Evolutionary conservation across 805 yeast species (phyloP).

Genomic region (Nakazawaea wyomingensis): DNA sequence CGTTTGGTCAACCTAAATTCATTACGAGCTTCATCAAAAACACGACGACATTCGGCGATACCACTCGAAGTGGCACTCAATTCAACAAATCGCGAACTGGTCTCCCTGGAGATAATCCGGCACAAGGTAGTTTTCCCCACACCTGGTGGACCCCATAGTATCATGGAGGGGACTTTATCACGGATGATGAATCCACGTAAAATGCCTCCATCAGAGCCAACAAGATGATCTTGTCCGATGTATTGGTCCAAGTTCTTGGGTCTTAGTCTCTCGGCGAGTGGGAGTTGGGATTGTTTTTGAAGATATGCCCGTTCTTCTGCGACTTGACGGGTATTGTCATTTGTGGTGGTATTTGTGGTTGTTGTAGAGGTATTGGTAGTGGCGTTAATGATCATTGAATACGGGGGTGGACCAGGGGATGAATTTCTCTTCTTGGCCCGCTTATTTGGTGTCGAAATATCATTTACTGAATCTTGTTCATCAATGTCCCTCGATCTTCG

Average conservation of each 20-base stretch:
- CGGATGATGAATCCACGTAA: constrained; percentile 58
- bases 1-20: constrained; percentile 43
- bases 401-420: constrained; percentile 15
- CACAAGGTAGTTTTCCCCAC: constrained; percentile 85
- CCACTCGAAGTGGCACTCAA: constrained; percentile 80
- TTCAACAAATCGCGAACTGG: constrained; percentile 62
- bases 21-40: constrained; percentile 46
- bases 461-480: constrained; percentile 6
- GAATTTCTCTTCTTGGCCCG: constrained; percentile 3
- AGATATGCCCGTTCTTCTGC: constrained; percentile 14
- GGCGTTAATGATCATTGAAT: constrained; percentile 16
- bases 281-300: constrained; percentile 26
- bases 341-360: no score
- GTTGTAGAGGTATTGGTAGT: no score
- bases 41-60: constrained; percentile 56
- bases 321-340: no score
- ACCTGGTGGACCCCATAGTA: constrained; percentile 95
- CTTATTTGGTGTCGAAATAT: neutral
- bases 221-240: constrained; percentile 80
- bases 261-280: constrained; percentile 79
- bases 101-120: constrained; percentile 48
- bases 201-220: constrained; percentile 68
- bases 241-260: constrained; percentile 66
- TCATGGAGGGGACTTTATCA: constrained; percentile 77
- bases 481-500: no score